These are phyloP conservation scores for Thraustotheca clavata DNA, from an alignment of 352 stramenopile species.

Conservation along the genomic window DNA sequence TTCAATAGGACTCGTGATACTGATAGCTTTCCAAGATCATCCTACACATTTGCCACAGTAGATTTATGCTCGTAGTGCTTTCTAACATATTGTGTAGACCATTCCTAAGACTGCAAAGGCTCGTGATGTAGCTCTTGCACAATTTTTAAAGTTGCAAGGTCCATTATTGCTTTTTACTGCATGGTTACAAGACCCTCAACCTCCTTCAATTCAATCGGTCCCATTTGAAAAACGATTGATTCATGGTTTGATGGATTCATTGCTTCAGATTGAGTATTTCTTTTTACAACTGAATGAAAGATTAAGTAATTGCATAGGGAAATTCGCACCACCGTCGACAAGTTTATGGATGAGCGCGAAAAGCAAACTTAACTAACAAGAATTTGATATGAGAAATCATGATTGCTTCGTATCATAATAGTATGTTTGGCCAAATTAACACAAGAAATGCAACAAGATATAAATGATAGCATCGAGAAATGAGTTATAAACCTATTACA, in stretches of 20 bases:
- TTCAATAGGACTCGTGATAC: slow-evolving; percentile 53
- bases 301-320: slow-evolving; percentile 25
- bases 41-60: slow-evolving; percentile 63
- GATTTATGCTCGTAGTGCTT: background rate
- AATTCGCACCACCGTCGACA: slow-evolving; percentile 51
- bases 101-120: slow-evolving; percentile 29
- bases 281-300: background rate
- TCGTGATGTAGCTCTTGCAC: slow-evolving; percentile 24
- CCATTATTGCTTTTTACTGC: slow-evolving; percentile 58
- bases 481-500: background rate
- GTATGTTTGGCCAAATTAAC: too few relatives aligned
- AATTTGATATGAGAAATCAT: background rate
- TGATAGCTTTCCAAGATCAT: slow-evolving; percentile 69
- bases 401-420: too few relatives aligned
- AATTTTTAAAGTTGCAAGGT: slow-evolving; percentile 42
- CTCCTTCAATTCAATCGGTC: slow-evolving; percentile 50
- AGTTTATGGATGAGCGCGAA: slow-evolving; percentile 44
- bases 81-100: slow-evolving; percentile 25
- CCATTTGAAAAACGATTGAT: slow-evolving; percentile 59
- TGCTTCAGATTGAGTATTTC: slow-evolving; percentile 60
- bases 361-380: background rate
- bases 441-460: too few relatives aligned
- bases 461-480: background rate
- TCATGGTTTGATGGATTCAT: slow-evolving; percentile 62
- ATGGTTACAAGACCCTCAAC: slow-evolving; percentile 69